phyloP scores from a whole-genome alignment of 2,329 filamentous ascomycete species.

The Intubia oerlemansii region DNA sequence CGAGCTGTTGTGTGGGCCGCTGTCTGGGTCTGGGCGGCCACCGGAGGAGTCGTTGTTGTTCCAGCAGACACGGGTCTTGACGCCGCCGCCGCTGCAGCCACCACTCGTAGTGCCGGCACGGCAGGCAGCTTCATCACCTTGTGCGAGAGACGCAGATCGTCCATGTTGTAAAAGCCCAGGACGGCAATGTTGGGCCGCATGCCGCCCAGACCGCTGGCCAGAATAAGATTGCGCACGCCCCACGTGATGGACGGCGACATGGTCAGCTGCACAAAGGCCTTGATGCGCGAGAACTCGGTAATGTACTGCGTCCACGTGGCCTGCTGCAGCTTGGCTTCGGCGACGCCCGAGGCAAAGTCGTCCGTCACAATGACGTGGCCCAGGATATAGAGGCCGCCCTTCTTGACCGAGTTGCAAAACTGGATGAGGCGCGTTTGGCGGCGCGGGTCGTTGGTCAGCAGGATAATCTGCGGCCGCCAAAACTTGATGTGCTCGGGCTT shows the following conservation, averaged over 20 bases:
- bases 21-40: background rate
- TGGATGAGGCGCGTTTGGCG: constrained; percentile 66
- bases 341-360: constrained; percentile 58
- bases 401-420: constrained; percentile 82
- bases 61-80: background rate
- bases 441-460: constrained; percentile 68
- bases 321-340: constrained; percentile 65
- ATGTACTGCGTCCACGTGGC: constrained; percentile 72
- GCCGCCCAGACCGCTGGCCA: constrained; percentile 63
- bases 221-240: constrained; percentile 64
- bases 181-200: constrained; percentile 82
- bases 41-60: no score
- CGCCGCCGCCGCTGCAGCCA: constrained; percentile 12
- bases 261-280: constrained; percentile 73
- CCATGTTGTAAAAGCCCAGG: constrained; percentile 59
- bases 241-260: constrained; percentile 69
- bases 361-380: constrained; percentile 75
- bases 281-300: constrained; percentile 60
- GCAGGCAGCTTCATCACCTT: constrained; percentile 36
- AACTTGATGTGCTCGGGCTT: constrained; percentile 83
- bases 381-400: constrained; percentile 65
- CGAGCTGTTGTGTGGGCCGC: no score
- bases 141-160: constrained; percentile 44
- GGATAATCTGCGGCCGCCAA: constrained; percentile 72
- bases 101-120: constrained; percentile 14